Base-by-base conservation (phyloP, 768 basidiomycete species). In the Russula sp. region DNA sequence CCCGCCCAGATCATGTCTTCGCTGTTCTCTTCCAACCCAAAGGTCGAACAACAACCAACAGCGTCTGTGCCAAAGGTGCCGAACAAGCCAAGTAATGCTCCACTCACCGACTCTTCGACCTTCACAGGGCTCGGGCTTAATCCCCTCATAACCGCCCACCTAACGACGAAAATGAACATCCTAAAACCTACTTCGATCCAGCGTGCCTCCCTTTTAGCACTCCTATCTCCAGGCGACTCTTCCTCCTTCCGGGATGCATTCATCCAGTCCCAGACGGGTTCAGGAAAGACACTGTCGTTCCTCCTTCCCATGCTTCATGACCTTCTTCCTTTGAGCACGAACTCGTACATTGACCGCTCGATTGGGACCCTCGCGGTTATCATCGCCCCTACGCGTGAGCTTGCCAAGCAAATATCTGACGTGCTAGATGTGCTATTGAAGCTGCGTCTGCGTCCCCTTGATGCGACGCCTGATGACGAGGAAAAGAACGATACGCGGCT, bases 211-310 rank as follows among this genome's bases (percentile, higher is more conserved):
- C 75, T 88, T 13, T 79, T 83, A 6, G 73, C 86, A n/a, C 79
- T 98, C 48, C 80, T 90, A 4, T 64, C 75, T 76, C 56, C 72
- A 78, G 31, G 75, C 72, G 44, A 69, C 74, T 65, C 75, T 74
- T 63, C 65, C 68, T 53, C 76, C 10, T 61, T 77, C 54, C 79
- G 89, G 63, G 94, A 96, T 74, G 83, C 90, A 14, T 95, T 97
- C 74, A 91, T 98, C 60, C 95, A 97, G 74, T 91, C 94, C 13
- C 94, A 98, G 73, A 98, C 96, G 9, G 96, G 96, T 59, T 98
- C 95, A 0, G 96, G 96, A 71, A 98, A 98, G 76, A 98, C 95
- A 0, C 77, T 98, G 27, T 84, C 94, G 3, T 98, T 91, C 77
- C 83, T 98, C 27, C 84, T 98, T 11, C 96, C 96, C 32, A 93